Conservation (phyloP, 2,329 filamentous ascomycete genomes). For the Endoconidiophora laricicola region DNA sequence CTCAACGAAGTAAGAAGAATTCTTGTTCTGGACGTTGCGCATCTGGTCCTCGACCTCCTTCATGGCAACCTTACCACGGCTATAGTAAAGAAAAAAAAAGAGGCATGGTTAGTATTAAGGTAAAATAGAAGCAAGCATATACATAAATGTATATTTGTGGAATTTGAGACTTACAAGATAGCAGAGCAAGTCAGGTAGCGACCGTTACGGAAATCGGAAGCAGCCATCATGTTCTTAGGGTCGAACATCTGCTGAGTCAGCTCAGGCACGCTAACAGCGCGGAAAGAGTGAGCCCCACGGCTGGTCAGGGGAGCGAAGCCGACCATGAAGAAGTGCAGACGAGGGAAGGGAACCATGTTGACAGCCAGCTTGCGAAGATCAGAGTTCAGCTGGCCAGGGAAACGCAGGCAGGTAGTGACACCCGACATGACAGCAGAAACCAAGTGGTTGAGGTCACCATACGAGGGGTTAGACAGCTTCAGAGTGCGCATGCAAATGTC, state of each 20-base stretch:
- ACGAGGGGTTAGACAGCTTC: conserved; percentile 96
- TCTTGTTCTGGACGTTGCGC: conserved; percentile 99
- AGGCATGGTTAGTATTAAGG: conserved; percentile 1
- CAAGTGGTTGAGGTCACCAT: conserved; percentile 98
- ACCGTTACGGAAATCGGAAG: conserved; percentile 98
- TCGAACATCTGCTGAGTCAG: conserved; percentile 99
- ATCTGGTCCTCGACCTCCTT: conserved; percentile 99
- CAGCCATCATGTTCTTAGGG: conserved; percentile 99
- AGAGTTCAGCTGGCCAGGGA: conserved; percentile 99
- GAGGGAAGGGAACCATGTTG: conserved; percentile 99
- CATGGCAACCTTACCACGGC: conserved; percentile 98
- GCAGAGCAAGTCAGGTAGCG: conserved; percentile 99
- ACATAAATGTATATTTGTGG: background rate
- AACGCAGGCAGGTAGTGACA: conserved; percentile 95
- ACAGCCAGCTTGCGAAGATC: conserved; percentile 98
- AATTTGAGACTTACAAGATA: conserved; percentile 56
- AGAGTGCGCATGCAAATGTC: conserved; percentile 99
- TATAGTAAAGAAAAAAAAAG: conserved; percentile 19
- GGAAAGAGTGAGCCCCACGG: conserved; percentile 74
- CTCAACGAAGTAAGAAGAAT: conserved; percentile 98
- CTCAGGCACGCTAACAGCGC: conserved; percentile 91
- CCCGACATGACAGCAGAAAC: conserved; percentile 99
- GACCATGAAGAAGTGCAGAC: conserved; percentile 99
- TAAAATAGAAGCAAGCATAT: background rate
- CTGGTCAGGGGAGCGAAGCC: conserved; percentile 97